Conservation (phyloP, 2,329 filamentous ascomycete genomes). For the Neobulgaria alba region DNA sequence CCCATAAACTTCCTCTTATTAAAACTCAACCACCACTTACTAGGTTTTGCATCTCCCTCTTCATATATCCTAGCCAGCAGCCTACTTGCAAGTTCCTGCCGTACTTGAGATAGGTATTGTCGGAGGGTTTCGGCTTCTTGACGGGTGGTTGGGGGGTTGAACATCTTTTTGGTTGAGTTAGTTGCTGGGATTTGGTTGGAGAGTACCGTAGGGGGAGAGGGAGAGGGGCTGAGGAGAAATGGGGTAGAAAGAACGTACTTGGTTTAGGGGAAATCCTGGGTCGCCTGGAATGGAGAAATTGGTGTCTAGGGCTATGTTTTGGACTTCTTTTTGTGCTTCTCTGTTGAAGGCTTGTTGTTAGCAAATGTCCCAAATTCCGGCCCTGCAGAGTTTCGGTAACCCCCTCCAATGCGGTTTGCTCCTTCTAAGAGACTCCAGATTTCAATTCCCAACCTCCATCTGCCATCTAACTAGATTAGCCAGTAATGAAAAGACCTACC, state of each 20-base stretch:
- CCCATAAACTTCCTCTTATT: conserved; percentile 99
- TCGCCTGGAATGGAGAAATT: conserved; percentile 95
- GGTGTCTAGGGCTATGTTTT: conserved; percentile 81
- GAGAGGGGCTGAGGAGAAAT: background rate
- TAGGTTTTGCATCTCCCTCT: conserved; percentile 64
- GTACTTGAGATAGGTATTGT: conserved; percentile 85
- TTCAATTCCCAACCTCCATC: background rate
- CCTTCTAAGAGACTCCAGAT: too few species aligned
- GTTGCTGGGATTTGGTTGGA: background rate
- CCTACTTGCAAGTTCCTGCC: conserved; percentile 80
- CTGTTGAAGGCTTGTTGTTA: conserved; percentile 14
- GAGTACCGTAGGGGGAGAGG: background rate
- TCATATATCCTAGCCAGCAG: conserved; percentile 82
- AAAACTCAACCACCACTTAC: conserved; percentile 97
- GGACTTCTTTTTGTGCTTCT: conserved; percentile 63
- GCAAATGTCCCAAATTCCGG: background rate
- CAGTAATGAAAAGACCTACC: conserved; percentile 36
- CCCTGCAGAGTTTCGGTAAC: background rate
- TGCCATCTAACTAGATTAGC: background rate
- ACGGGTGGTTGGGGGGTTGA: conserved; percentile 77
- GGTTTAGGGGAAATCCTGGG: conserved; percentile 86
- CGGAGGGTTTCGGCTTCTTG: conserved; percentile 83
- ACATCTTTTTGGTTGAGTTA: conserved; percentile 48
- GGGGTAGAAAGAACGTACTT: conserved; percentile 39
- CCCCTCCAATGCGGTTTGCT: background rate